phyloP scores from a whole-genome alignment of 441 rosid genomes.

The Brassica balearica region DNA sequence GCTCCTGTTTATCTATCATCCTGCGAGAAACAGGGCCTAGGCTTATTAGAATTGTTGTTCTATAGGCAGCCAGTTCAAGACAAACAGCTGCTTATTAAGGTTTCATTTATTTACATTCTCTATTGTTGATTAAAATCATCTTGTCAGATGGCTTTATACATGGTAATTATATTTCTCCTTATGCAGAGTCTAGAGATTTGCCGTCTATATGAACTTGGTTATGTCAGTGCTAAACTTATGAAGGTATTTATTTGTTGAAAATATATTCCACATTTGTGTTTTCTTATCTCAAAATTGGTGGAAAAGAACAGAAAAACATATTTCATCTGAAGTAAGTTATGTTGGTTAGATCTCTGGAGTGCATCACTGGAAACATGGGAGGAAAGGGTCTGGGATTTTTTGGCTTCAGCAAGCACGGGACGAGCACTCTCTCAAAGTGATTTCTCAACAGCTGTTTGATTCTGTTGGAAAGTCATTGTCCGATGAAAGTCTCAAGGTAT shows the following conservation, averaged over 20 bases:
- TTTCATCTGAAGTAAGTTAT: conserved; percentile 27
- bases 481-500: conserved; percentile 90
- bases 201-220: conserved; percentile 77
- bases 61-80: conserved; percentile 78
- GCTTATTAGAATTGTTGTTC: conserved; percentile 75
- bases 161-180: conserved; percentile 18
- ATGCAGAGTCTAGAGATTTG: conserved; percentile 89
- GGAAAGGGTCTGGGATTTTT: conserved; percentile 82
- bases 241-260: conserved; percentile 56
- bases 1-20: conserved; percentile 90
- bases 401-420: conserved; percentile 96
- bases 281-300: conserved; percentile 5
- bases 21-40: conserved; percentile 86
- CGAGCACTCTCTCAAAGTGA: conserved; percentile 73
- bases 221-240: conserved; percentile 74
- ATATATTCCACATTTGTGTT: neutral
- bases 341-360: conserved; percentile 81
- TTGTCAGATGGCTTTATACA: conserved; percentile 5
- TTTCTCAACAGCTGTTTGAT: conserved; percentile 88
- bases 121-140: neutral
- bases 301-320: neutral
- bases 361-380: conserved; percentile 96
- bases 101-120: conserved; percentile 34
- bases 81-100: conserved; percentile 77
- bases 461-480: conserved; percentile 93